These are phyloP conservation scores for Apiospora aurea DNA, from an alignment of 2,329 filamentous ascomycete species.

Conservation along the genomic window DNA sequence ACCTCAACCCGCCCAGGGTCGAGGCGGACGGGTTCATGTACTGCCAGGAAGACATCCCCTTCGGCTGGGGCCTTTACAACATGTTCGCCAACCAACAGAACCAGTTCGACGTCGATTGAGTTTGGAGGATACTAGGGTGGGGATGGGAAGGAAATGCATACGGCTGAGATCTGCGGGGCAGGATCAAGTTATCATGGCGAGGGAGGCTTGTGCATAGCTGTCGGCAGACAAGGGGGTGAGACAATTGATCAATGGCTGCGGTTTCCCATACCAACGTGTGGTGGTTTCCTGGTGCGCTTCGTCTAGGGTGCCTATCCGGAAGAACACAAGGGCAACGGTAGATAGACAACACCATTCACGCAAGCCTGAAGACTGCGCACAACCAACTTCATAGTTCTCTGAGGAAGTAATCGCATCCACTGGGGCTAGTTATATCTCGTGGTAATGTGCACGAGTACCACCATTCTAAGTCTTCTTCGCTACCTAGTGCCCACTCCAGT, in stretches of 20 bases:
- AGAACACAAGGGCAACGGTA: no score
- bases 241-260: neutral
- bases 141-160: neutral
- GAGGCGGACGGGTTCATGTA: conserved; percentile 3
- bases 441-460: no score
- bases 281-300: fast-evolving
- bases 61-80: conserved; percentile 7
- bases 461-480: neutral
- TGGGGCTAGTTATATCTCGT: neutral
- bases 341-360: neutral
- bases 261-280: neutral
- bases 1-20: neutral
- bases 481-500: neutral
- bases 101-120: neutral
- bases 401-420: neutral
- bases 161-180: neutral
- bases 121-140: neutral
- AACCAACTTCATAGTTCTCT: neutral
- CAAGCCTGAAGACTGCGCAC: neutral
- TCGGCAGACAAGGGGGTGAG: neutral
- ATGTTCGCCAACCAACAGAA: neutral
- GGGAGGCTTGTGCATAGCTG: neutral
- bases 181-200: neutral
- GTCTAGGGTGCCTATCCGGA: neutral
- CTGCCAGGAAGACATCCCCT: neutral